Percentiles rank a stretch among this genome's conserved stretches.
phyloP scores from a whole-genome alignment of 495 filamentous ascomycete species.

The Penicillium silybi region DNA sequence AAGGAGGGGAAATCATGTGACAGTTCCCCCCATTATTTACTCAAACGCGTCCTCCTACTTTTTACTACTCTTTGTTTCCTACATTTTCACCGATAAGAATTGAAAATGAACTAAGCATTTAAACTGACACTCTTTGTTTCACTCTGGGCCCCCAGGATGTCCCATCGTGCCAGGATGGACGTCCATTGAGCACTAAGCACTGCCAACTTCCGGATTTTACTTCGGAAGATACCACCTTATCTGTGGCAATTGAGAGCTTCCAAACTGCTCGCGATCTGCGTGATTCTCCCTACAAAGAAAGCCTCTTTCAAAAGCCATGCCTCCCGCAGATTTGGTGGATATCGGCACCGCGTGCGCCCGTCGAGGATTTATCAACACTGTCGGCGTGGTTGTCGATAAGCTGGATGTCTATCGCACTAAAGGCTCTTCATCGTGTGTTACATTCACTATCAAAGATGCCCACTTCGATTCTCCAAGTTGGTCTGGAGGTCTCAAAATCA shows the following conservation, averaged over 20 bases:
- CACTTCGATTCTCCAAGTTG: conserved; percentile 30
- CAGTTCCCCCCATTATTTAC: conserved; percentile 8
- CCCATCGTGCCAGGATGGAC: conserved; percentile 2
- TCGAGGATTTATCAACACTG: conserved; percentile 32
- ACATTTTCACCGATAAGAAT: neutral
- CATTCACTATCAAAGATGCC: conserved; percentile 48
- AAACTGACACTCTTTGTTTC: neutral
- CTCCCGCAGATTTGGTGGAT: conserved; percentile 25
- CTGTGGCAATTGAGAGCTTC: neutral
- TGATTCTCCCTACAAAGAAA: neutral
- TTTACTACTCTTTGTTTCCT: neutral
- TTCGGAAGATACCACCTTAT: neutral
- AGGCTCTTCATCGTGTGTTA: conserved; percentile 37
- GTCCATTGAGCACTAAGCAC: neutral
- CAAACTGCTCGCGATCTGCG: neutral
- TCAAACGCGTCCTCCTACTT: neutral
- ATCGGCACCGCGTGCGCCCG: conserved; percentile 33
- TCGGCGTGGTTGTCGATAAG: conserved; percentile 49
- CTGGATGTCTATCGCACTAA: conserved; percentile 24
- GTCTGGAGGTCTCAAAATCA: conserved; percentile 44
- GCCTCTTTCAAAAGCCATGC: conserved; percentile 9
- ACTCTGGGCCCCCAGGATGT: neutral
- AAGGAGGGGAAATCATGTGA: conserved; percentile 28
- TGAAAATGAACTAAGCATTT: neutral
- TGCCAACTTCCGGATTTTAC: neutral